Percentiles rank a stretch among this genome's conserved stretches.
phyloP scores from a whole-genome alignment of 83 land plant genomes.

The Diphasiastrum complanatum region DNA sequence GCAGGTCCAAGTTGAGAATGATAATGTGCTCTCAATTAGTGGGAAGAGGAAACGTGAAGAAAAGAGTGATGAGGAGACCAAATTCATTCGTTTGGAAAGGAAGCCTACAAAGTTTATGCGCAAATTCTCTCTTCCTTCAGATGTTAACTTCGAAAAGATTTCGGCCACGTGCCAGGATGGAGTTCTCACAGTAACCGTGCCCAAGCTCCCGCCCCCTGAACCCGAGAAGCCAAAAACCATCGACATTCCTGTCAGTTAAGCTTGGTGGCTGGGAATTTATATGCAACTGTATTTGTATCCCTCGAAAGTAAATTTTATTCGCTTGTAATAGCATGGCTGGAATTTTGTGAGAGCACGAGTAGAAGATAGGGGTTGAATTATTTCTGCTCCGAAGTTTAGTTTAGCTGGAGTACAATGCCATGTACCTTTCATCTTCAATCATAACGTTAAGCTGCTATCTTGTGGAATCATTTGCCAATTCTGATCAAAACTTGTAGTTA shows the following conservation, averaged over 20 bases:
- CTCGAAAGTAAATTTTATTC: too few relatives aligned
- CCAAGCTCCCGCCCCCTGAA: conserved; percentile 68
- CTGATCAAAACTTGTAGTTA: too few relatives aligned
- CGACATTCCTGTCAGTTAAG: conserved; percentile 44
- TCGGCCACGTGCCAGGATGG: conserved; percentile 54
- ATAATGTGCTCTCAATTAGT: conserved; percentile 35
- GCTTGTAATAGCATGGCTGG: too few relatives aligned
- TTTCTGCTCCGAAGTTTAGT: too few relatives aligned
- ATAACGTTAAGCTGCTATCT: too few relatives aligned
- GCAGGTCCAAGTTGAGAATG: conserved; percentile 39
- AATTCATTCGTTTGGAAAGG: conserved; percentile 53
- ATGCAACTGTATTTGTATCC: too few relatives aligned
- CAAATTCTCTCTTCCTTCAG: conserved; percentile 52
- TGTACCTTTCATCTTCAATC: too few relatives aligned
- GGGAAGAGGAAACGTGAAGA: conserved; percentile 38
- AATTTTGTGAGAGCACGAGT: too few relatives aligned
- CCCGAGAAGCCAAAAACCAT: conserved; percentile 64
- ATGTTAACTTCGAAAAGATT: conserved; percentile 44
- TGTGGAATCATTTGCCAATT: too few relatives aligned
- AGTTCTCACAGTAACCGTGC: conserved; percentile 54
- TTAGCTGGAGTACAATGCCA: too few relatives aligned
- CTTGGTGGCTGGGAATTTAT: too few relatives aligned
- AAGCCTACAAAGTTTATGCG: conserved; percentile 55
- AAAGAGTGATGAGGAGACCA: conserved; percentile 36
- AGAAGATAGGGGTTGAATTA: too few relatives aligned